Base-by-base conservation (phyloP, 2,329 filamentous ascomycete genomes). In the Fusarium sambucinum region DNA sequence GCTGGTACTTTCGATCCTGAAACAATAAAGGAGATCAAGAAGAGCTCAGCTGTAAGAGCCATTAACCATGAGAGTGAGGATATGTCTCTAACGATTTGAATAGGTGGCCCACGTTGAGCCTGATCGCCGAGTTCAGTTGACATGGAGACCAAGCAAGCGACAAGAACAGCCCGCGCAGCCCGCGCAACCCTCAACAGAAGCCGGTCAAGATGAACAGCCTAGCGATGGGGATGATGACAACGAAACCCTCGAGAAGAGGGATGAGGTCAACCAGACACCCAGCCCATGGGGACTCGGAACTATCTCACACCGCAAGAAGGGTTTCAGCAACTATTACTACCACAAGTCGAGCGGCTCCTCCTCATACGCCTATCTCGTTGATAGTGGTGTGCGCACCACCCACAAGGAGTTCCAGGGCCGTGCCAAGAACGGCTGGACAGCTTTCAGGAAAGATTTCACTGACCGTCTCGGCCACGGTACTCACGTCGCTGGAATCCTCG, bases 311-410 rank as follows among this genome's bases (percentile, higher is more conserved):
- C 74, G 74, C 45, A 54, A 55, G 27, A 65, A 67, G 13, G 76
- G 74, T 32, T 69, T 52, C 33, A 68, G 48, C 12, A 72, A 68
- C 52, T 88, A 88, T 73, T 72, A 82, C 44, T 87, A 85, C 66
- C 84, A 87, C 74, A 77, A 77, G 58, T 78, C 77, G 14, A 82
- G 83, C 25, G 73, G 73, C 3, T 30, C 55, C 52, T 83, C 82
- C 32, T 86, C 86, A 66, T 89, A 85, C 25, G 85, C 83, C 47
- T 91, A 87, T 75, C 77, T 91, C n/a, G 83, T 91, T 41, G 89
- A 91, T 76, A 90, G 87, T 9, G 89, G 89, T 70, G 86, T 91
- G 70, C 79, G 79, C 40, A 78, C 78, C 29, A 80, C 82, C 4
- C 89, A 91, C 76, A 68, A 74, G 37, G 82, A 87, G 74, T 88